Conservation (phyloP, 805 yeast species). For the Candida taoyuanica region DNA sequence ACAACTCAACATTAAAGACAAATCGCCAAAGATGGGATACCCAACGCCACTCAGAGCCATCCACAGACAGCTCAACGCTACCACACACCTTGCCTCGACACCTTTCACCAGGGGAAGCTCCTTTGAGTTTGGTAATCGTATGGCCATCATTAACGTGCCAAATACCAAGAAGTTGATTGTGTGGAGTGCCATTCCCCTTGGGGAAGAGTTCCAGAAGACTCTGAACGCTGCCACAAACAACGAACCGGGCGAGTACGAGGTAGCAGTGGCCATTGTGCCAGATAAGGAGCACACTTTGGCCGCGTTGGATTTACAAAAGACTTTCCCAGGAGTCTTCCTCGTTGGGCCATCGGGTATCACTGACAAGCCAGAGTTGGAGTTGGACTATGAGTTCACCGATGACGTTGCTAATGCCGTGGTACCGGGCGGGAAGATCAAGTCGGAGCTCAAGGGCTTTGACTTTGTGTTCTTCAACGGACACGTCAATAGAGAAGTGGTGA, state of each 20-base stretch:
- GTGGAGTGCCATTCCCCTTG: slow-evolving; percentile 58
- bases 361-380: slow-evolving; percentile 31
- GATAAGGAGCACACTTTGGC: slow-evolving; percentile 66
- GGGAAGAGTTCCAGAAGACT: slow-evolving; percentile 39
- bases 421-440: slow-evolving; percentile 29
- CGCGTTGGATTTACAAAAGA: slow-evolving; percentile 44
- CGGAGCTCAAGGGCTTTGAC: slow-evolving; percentile 44
- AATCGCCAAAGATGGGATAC: slow-evolving; percentile 32
- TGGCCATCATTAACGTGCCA: slow-evolving; percentile 32
- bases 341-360: slow-evolving; percentile 44
- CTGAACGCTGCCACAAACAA: slow-evolving; percentile 33
- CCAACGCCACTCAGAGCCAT: slow-evolving; percentile 36
- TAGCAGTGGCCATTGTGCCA: slow-evolving; percentile 54
- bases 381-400: slow-evolving; percentile 37
- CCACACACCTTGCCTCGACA: slow-evolving; percentile 33
- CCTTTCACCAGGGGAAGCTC: slow-evolving; percentile 28
- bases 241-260: slow-evolving; percentile 31
- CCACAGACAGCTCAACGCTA: slow-evolving; percentile 31
- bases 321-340: slow-evolving; percentile 46
- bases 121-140: slow-evolving; percentile 36
- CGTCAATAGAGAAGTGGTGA: slow-evolving; percentile 53
- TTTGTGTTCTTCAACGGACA: slow-evolving; percentile 55
- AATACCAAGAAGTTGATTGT: slow-evolving; percentile 35
- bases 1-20: not conserved
- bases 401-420: slow-evolving; percentile 34